phyloP scores from a whole-genome alignment of 1,284 basidiomycete genomes.

The Tylopilus sp. region DNA sequence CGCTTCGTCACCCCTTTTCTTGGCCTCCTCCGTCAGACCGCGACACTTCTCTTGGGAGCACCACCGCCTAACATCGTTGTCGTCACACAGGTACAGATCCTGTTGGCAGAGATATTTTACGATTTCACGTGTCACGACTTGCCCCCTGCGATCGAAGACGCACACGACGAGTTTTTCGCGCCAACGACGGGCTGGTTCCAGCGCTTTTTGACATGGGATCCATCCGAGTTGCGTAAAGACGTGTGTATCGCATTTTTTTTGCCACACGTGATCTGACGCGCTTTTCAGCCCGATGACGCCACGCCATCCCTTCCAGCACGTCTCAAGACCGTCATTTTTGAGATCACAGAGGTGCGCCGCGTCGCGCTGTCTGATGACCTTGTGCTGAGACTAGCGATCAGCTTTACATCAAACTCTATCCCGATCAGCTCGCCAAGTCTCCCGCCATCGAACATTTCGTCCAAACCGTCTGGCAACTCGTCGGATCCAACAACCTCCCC shows the following conservation, averaged over 20 bases:
- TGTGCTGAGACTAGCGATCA: conserved; percentile 33
- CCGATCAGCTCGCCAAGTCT: conserved; percentile 74
- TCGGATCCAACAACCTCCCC: conserved; percentile 70
- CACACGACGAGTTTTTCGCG: conserved; percentile 78
- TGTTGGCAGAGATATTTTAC: conserved; percentile 86
- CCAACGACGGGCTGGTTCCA: conserved; percentile 69
- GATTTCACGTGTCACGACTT: conserved; percentile 96
- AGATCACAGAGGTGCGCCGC: conserved; percentile 72
- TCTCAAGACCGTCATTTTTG: conserved; percentile 87
- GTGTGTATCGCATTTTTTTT: conserved; percentile 44
- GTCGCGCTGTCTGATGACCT: background rate
- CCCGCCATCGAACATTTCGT: conserved; percentile 81
- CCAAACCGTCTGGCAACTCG: conserved; percentile 86
- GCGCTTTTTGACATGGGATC: conserved; percentile 77
- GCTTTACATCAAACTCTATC: conserved; percentile 89
- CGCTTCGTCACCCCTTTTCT: conserved; percentile 86
- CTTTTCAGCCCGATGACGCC: conserved; percentile 71
- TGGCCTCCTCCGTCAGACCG: conserved; percentile 72
- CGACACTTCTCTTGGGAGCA: conserved; percentile 47
- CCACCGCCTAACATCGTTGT: conserved; percentile 42
- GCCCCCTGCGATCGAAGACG: conserved; percentile 92
- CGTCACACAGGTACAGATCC: conserved; percentile 71
- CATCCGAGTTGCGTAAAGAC: conserved; percentile 63
- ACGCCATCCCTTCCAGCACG: conserved; percentile 80
- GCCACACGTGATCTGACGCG: conserved; percentile 11